Evolutionary conservation across 768 basidiomycete genomes (phyloP).

Genomic region (Hypholoma fasciculare): DNA sequence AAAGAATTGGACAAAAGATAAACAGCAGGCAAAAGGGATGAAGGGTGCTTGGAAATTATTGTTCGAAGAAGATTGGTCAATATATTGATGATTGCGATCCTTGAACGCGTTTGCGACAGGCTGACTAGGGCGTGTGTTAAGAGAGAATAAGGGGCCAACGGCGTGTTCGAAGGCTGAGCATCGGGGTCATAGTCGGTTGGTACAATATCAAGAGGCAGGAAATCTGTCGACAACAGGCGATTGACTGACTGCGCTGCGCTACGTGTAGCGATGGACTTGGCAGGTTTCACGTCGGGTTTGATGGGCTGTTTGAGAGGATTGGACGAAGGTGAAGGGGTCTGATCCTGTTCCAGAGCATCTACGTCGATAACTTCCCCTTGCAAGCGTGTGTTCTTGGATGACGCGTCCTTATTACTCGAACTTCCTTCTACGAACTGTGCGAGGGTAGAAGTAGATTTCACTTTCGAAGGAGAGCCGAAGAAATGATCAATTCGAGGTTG

Average conservation of each 20-base stretch:
- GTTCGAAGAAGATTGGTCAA: constrained; percentile 76
- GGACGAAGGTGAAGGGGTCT: background rate
- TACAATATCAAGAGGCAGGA: constrained; percentile 44
- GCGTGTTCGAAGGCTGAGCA: constrained; percentile 42
- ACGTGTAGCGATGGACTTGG: background rate
- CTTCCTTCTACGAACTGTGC: constrained; percentile 17
- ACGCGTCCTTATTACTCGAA: constrained; percentile 1
- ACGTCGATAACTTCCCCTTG: constrained; percentile 20
- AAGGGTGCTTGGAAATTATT: constrained; percentile 62
- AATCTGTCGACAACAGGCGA: constrained; percentile 9
- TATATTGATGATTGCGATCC: constrained; percentile 65
- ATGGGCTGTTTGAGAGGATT: background rate
- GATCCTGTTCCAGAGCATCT: constrained; percentile 17
- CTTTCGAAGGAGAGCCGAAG: constrained; percentile 19
- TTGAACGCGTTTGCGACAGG: constrained; percentile 68
- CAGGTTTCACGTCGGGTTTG: background rate
- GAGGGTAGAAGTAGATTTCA: constrained; percentile 1
- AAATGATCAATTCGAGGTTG: constrained; percentile 28
- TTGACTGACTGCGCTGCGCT: background rate
- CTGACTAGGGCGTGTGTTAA: constrained; percentile 63
- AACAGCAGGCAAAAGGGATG: constrained; percentile 71
- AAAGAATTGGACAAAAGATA: constrained; percentile 85
- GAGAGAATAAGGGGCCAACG: constrained; percentile 66
- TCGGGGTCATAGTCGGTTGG: constrained; percentile 44
- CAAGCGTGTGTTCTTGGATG: background rate